Percentiles rank a stretch among this genome's conserved stretches.
phyloP scores from a whole-genome alignment of 2,329 filamentous ascomycete species.

The Pseudovirgaria hyperparasitica region DNA sequence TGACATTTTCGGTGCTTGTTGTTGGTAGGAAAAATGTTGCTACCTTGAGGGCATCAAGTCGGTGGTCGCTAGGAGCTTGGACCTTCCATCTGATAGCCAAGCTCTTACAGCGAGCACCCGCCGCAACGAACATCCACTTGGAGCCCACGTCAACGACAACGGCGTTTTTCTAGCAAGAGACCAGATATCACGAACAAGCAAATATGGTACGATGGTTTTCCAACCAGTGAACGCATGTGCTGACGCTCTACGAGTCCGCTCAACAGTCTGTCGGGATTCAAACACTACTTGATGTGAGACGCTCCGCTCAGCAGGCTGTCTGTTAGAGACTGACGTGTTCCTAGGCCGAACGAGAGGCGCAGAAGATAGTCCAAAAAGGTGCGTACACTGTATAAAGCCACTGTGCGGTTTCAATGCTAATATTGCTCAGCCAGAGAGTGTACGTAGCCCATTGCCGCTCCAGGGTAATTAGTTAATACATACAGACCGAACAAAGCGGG shows the following conservation, averaged over 20 bases:
- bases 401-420: conserved; percentile 8
- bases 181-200: conserved; percentile 3
- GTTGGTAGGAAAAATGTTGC: background rate
- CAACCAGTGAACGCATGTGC: conserved; percentile 3
- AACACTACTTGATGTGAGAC: conserved; percentile 88
- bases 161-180: too few relatives aligned
- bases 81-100: conserved; percentile 13
- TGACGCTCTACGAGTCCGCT: conserved; percentile 56
- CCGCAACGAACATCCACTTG: conserved; percentile 4
- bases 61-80: conserved; percentile 15
- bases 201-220: conserved; percentile 11
- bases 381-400: conserved; percentile 15
- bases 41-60: background rate
- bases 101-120: conserved; percentile 4
- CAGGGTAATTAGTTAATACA: conserved; percentile 10
- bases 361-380: conserved; percentile 99
- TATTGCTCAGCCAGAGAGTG: conserved; percentile 69
- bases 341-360: conserved; percentile 92
- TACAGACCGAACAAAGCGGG: conserved; percentile 82
- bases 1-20: conserved; percentile 54
- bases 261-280: conserved; percentile 98
- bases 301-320: conserved; percentile 13
- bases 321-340: conserved; percentile 23
- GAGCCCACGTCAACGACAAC: conserved; percentile 2
- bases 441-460: conserved; percentile 29